Base-by-base conservation (phyloP, 2,329 filamentous ascomycete genomes). In the Monosporascus sp. region DNA sequence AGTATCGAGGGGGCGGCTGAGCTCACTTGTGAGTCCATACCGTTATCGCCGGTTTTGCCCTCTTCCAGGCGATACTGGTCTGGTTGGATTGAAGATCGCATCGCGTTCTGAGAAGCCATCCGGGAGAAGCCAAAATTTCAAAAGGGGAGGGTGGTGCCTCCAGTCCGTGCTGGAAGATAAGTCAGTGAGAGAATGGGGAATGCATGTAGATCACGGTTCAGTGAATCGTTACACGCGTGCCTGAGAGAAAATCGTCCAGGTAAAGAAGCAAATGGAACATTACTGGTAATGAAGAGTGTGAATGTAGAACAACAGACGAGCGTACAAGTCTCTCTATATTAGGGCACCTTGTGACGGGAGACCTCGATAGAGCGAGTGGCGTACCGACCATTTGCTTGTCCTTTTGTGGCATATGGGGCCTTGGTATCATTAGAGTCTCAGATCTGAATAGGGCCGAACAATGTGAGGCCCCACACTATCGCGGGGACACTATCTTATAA, bases 1-100 rank as follows among this genome's bases (percentile, higher is more conserved):
- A 52, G 31, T 14, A 65, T 60, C 37, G 63, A 60, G 22, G 55
- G 60, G 14, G 59, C 59, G 46, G 62, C 55, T 9, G 63, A 64
- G 49, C 54, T 63, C 36, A 52, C 48, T 38, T 57, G 52, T 25
- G 58, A 58, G 17, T 55, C 58, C 22, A 51, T 57, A 31, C 44
- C 20, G 27, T 43, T 49, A 7, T 36, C 51, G 50, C 59, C 55
- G 17, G 50, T 36, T 44, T 53, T 54, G 55, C 62, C 63, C 49
- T 62, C 57, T 48, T 59, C 54, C 35, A 48, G 15, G 14, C 9
- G 31, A 35, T 14, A 35, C 31, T 14, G 41, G 25, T 17, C 22
- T 43, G 39, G 25, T 22, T 36, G 11, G 18, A 27, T 47, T n/a
- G 35, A 48, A 36, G 54, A 59, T n/a, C 51, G 54, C 22, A 50